phyloP scores from a whole-genome alignment of 768 basidiomycete species.

The Coprinopsis strossmayeri region DNA sequence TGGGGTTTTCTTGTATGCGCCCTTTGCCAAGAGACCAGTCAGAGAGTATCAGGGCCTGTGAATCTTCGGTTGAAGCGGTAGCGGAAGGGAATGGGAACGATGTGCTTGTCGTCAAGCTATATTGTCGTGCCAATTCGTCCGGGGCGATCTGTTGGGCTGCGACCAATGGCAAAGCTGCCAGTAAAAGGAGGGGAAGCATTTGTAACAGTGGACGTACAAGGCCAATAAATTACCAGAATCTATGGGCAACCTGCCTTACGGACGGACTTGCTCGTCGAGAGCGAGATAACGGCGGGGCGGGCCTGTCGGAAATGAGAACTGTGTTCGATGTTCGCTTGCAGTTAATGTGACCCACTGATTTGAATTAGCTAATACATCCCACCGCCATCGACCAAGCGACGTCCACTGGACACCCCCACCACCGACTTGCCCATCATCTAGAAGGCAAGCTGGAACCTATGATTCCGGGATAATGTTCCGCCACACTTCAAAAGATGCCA shows the following conservation, averaged over 20 bases:
- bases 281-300: no score
- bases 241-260: not conserved
- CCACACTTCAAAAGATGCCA: slow-evolving; percentile 18
- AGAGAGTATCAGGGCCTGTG: slow-evolving; percentile 44
- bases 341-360: not conserved
- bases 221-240: not conserved
- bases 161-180: slow-evolving; percentile 14
- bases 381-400: not conserved
- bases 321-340: no score
- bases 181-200: slow-evolving; percentile 4
- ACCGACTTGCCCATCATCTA: not conserved
- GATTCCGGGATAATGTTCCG: slow-evolving; percentile 21
- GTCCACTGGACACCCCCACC: not conserved
- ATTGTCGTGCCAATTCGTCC: slow-evolving; percentile 40
- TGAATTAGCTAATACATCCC: not conserved
- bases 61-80: slow-evolving; percentile 42
- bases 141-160: slow-evolving; percentile 25
- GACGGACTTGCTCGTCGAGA: not conserved
- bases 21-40: slow-evolving; percentile 60
- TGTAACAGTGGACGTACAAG: not conserved
- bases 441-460: slow-evolving; percentile 6
- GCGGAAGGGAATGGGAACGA: slow-evolving; percentile 58
- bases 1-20: slow-evolving; percentile 49
- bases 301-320: no score
- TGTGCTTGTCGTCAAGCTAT: slow-evolving; percentile 54